Percentiles rank a stretch among this genome's conserved stretches.
Evolutionary conservation across 257 asterid species (phyloP).

Genomic region (Phtheirospermum japonicum): DNA sequence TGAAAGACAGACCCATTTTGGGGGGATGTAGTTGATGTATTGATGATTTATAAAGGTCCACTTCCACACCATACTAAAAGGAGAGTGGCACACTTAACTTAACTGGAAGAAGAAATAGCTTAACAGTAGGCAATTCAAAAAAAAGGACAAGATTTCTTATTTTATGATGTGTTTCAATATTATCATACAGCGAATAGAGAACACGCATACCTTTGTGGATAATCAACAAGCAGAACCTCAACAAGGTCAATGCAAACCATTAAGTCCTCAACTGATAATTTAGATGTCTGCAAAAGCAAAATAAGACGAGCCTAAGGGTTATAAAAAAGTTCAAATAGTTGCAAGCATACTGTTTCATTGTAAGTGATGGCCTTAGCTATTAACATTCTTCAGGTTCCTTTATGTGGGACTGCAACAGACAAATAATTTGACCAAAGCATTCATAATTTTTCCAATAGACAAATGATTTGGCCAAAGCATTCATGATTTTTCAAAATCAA

Average conservation of each 20-base stretch:
- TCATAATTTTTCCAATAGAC: slow-evolving; percentile 1
- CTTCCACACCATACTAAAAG: slow-evolving; percentile 7
- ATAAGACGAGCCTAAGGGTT: slow-evolving; percentile 20
- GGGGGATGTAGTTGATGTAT: not conserved
- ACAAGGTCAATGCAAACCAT: slow-evolving; percentile 76
- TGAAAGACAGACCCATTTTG: not conserved
- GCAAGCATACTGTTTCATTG: slow-evolving; percentile 1
- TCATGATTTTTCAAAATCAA: not conserved
- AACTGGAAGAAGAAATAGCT: slow-evolving; percentile 8
- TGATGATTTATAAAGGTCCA: slow-evolving; percentile 10
- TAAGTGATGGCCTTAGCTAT: not conserved
- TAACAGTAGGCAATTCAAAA: not conserved
- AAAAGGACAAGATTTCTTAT: slow-evolving; percentile 6
- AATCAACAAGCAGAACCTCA: slow-evolving; percentile 83
- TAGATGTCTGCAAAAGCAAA: slow-evolving; percentile 66
- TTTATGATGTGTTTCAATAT: slow-evolving; percentile 13
- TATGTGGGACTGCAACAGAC: slow-evolving; percentile 17
- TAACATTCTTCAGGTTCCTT: slow-evolving; percentile 16
- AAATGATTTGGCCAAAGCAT: slow-evolving; percentile 12
- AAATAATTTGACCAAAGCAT: slow-evolving; percentile 10
- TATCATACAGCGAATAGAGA: slow-evolving; percentile 24
- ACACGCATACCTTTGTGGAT: slow-evolving; percentile 60
- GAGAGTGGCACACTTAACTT: slow-evolving; percentile 4
- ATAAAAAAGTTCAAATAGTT: slow-evolving; percentile 18
- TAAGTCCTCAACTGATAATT: slow-evolving; percentile 74